Base-by-base conservation (phyloP, 345 rosid species). In the Linum trigynum region DNA sequence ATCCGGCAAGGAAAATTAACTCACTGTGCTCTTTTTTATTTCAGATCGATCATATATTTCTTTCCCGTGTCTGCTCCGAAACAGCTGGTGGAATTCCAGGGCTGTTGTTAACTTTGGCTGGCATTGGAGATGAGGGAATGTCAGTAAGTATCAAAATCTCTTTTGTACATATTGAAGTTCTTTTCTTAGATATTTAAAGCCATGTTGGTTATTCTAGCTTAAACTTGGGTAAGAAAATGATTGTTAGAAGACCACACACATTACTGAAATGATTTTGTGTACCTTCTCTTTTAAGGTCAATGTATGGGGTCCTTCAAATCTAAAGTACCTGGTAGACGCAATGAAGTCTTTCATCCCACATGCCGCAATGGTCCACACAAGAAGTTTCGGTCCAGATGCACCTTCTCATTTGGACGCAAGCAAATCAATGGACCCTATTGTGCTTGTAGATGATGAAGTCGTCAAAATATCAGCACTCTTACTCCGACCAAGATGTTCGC, bases 81-180 rank as follows among this genome's bases (percentile, higher is more conserved):
- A 90, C 98, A 50, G 88, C 98, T 5, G 94, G 94, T 67, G 98
- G 98, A 74, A 87, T 92, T 78, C 97, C 97, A 81, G 98, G 98
- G 71, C 78, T 90, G 72, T 69, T 90, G 65, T 78, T 92, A 77
- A 90, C 97, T 69, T 80, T 92, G 82, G 98, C 97, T 63, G 91
- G 85, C 77, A 84, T 86, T 4, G 97, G 96, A 64, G 98, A 92
- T 39, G 96, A 88, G 79, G 98, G 98, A 64, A 76, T 88, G 81
- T 82, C 88, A 10, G 98, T 90, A 79, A 84, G 98, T 81, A 59
- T 66, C 62, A 17, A n/a, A 68, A 23, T 51, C 37, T 55, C 67
- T 56, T 53, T 45, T 38, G 57, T n/a, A n/a, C 57, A 61, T 64
- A 57, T 72, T 62, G 58, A 43, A 35, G 17, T 57, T 66, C 55